Evolutionary conservation across 345 rosid genomes (phyloP).

Genomic region (Euphorbia peplus): DNA sequence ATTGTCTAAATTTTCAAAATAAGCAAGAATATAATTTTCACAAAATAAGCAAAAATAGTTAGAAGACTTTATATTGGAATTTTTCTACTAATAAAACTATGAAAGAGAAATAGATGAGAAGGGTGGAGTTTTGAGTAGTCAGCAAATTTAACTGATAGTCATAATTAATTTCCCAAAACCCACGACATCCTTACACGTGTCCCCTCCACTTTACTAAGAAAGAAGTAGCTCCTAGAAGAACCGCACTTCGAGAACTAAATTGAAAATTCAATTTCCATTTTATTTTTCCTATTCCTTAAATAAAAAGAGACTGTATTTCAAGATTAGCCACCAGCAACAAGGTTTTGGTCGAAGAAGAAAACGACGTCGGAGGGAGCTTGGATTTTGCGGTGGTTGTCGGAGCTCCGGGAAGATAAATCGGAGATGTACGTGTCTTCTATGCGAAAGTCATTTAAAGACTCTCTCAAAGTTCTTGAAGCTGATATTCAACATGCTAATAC

Average conservation of each 20-base stretch:
- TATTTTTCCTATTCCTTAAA: background rate
- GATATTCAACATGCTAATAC: slow-evolving; percentile 71
- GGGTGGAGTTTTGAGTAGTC: too few species aligned
- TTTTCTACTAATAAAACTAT: too few species aligned
- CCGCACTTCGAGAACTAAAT: slow-evolving; percentile 22
- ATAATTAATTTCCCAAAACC: too few species aligned
- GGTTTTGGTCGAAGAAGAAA: background rate
- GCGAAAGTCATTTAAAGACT: slow-evolving; percentile 54
- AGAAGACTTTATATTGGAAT: too few species aligned
- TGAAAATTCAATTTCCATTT: background rate
- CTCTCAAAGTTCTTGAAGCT: slow-evolving; percentile 60
- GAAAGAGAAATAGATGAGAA: too few species aligned
- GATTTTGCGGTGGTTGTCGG: background rate
- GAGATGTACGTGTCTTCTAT: slow-evolving; percentile 48
- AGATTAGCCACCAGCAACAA: background rate
- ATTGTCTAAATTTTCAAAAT: too few species aligned
- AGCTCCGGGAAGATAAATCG: background rate
- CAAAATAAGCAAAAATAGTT: too few species aligned
- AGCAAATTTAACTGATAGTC: too few species aligned
- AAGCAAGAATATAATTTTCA: too few species aligned
- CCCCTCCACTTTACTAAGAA: slow-evolving; percentile 19
- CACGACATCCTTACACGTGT: background rate
- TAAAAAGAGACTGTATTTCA: slow-evolving; percentile 9
- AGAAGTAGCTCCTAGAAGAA: slow-evolving; percentile 23
- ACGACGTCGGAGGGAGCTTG: too few species aligned